These are phyloP conservation scores for Aphanomyces euteiches DNA, from an alignment of 352 stramenopile genomes.

Conservation along the genomic window DNA sequence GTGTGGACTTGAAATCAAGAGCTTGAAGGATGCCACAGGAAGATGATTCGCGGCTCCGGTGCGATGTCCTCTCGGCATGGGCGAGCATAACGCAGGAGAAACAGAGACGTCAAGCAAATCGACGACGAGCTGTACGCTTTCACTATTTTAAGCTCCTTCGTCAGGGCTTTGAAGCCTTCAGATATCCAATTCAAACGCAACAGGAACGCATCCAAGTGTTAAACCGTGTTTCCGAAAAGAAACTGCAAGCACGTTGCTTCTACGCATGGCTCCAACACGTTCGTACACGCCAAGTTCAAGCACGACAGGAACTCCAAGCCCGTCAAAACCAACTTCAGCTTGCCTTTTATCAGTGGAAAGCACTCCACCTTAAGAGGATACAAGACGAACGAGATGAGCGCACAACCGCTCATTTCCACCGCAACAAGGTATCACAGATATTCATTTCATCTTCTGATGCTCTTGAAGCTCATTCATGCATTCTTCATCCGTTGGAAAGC, in stretches of 20 bases:
- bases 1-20: no score
- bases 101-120: neutral
- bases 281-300: neutral
- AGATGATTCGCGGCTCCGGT: neutral
- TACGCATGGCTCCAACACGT: neutral
- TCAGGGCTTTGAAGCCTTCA: neutral
- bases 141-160: slow-evolving; percentile 4
- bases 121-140: slow-evolving; percentile 13
- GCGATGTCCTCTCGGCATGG: slow-evolving; percentile 6
- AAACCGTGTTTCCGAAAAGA: neutral
- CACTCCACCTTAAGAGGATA: neutral
- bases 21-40: no score
- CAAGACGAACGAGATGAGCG: neutral
- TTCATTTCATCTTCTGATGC: no score
- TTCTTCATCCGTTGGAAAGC: neutral
- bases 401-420: slow-evolving; percentile 1
- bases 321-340: neutral
- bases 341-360: slow-evolving; percentile 10
- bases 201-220: neutral
- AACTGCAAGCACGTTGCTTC: slow-evolving; percentile 1
- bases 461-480: neutral
- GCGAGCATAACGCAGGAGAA: neutral
- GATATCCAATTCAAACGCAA: neutral
- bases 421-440: neutral
- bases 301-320: neutral